A percentile compares a stretch with the other conserved stretches of the same genome.
Evolutionary conservation across 768 basidiomycete species (phyloP).

Genomic region (Auriscalpium vulgare): DNA sequence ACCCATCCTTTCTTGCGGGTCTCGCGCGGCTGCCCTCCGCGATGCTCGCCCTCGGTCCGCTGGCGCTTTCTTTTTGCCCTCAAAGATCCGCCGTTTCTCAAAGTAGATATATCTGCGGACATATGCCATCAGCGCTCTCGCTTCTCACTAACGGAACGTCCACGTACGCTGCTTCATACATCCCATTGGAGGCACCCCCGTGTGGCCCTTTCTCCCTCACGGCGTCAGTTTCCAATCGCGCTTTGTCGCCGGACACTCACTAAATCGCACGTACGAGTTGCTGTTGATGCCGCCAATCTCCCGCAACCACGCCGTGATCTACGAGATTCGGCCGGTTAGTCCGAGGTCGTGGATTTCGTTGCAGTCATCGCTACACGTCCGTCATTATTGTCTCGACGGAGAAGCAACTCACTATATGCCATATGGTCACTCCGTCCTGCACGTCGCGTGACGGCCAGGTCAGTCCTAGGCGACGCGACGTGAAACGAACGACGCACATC

Average conservation of each 20-base stretch:
- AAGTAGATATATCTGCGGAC: conserved; percentile 36
- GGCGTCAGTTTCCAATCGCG: too few relatives aligned
- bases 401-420: conserved; percentile 24
- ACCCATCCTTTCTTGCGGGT: conserved; percentile 18
- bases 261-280: conserved; percentile 39
- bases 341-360: conserved; percentile 27
- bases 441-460: background rate
- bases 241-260: conserved; percentile 20
- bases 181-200: conserved; percentile 36
- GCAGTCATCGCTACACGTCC: conserved; percentile 31
- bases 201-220: conserved; percentile 36
- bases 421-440: conserved; percentile 24
- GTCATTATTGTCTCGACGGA: background rate
- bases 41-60: conserved; percentile 19
- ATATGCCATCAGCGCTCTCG: background rate
- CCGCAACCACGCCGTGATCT: conserved; percentile 39
- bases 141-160: background rate
- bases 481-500: conserved; percentile 24
- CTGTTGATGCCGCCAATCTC: conserved; percentile 39
- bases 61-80: conserved; percentile 40
- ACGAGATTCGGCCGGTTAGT: background rate
- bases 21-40: conserved; percentile 23
- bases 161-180: conserved; percentile 37
- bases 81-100: conserved; percentile 37
- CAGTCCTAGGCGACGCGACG: background rate